phyloP scores from a whole-genome alignment of 768 basidiomycete species.

The Lentinus tigrinus region DNA sequence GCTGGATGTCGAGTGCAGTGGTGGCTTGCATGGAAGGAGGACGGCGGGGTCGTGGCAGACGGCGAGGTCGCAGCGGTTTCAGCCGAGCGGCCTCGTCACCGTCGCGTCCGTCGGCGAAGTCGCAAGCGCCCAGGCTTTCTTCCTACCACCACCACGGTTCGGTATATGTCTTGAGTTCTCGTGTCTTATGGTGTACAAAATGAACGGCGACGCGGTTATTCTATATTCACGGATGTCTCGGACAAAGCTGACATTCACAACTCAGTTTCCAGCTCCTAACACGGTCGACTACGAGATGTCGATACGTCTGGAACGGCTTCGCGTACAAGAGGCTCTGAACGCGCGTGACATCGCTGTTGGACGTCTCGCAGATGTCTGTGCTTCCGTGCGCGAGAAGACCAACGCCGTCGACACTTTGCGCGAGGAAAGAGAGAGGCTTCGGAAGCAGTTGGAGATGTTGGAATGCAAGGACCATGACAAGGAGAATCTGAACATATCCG shows the following conservation, averaged over 20 bases:
- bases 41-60: no score
- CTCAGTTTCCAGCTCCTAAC: neutral
- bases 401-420: conserved; percentile 46
- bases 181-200: neutral
- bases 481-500: conserved; percentile 18
- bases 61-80: no score
- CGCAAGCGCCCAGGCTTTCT: no score
- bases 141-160: no score
- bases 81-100: no score
- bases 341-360: conserved; percentile 64
- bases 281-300: conserved; percentile 2
- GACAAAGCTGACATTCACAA: neutral
- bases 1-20: neutral
- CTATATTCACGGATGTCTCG: neutral
- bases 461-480: conserved; percentile 25
- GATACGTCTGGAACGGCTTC: conserved; percentile 13
- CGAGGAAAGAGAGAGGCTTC: conserved; percentile 37
- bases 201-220: neutral
- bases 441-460: conserved; percentile 13
- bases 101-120: no score
- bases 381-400: conserved; percentile 60
- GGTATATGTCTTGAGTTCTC: no score
- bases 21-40: neutral
- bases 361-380: conserved; percentile 58
- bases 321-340: conserved; percentile 52